Percentiles rank a stretch among this genome's conserved stretches.
Evolutionary conservation across 768 basidiomycete genomes (phyloP).

Genomic region (Cystofilobasidium bisporidii): DNA sequence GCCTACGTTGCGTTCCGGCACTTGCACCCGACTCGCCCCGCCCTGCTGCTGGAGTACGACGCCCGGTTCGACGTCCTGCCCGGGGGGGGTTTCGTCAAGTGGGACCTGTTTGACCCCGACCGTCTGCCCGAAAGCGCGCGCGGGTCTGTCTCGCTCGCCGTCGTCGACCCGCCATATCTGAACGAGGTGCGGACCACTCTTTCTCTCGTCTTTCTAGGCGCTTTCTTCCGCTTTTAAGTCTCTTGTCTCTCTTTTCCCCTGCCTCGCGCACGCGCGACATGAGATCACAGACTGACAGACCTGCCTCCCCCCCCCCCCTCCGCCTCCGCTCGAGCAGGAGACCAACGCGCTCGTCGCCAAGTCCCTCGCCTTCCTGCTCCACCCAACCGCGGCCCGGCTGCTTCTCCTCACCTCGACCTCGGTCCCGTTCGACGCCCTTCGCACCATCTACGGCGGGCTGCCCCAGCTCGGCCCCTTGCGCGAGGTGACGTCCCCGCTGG

Average conservation of each 20-base stretch:
- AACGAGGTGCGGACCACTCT: constrained; percentile 31
- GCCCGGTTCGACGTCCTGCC: constrained; percentile 30
- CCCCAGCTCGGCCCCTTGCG: constrained; percentile 26
- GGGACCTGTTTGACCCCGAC: constrained; percentile 32
- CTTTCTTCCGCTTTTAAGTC: too few species aligned
- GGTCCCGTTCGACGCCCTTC: constrained; percentile 22
- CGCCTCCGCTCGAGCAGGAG: not conserved
- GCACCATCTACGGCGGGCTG: constrained; percentile 22
- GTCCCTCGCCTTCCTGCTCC: constrained; percentile 29
- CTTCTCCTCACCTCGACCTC: constrained; percentile 33
- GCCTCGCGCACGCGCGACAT: too few species aligned
- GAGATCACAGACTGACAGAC: too few species aligned
- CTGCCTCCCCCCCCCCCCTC: not conserved
- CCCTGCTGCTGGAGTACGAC: constrained; percentile 34
- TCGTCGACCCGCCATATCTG: constrained; percentile 33
- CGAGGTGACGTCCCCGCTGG: not conserved
- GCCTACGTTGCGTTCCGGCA: constrained; percentile 34
- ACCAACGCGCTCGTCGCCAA: constrained; percentile 30
- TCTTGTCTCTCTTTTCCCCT: too few species aligned
- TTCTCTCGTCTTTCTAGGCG: not conserved
- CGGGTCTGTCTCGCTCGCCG: constrained; percentile 31
- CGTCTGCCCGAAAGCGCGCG: constrained; percentile 25
- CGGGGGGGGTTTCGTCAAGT: constrained; percentile 30
- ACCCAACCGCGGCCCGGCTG: constrained; percentile 28
- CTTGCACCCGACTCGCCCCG: constrained; percentile 22